phyloP scores from a whole-genome alignment of 106 monocot species.

The Dendrobium catenatum region DNA sequence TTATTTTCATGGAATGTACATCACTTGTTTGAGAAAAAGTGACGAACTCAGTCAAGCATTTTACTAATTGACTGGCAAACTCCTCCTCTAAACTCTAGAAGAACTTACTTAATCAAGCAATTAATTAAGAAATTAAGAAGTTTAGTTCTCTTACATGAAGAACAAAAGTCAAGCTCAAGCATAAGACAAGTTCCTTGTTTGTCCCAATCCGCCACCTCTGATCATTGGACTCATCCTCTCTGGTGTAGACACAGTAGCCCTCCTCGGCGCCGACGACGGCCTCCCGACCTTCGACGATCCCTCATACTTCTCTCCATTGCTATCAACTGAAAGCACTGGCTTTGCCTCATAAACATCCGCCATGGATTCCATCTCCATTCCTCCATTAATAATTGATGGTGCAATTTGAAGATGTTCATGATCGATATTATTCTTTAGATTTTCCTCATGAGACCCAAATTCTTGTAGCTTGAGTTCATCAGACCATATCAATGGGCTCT shows the following conservation, averaged over 20 bases:
- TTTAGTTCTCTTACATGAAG: neutral
- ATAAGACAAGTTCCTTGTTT: constrained; percentile 6
- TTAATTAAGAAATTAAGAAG: neutral
- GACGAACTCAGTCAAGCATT: neutral
- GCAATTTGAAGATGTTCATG: constrained; percentile 12
- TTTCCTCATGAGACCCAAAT: constrained; percentile 17
- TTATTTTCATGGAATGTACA: neutral
- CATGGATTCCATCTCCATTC: constrained; percentile 22
- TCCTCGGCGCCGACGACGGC: constrained; percentile 41
- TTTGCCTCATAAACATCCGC: constrained; percentile 28
- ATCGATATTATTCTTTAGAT: constrained; percentile 14
- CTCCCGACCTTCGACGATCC: constrained; percentile 39
- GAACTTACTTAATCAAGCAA: neutral
- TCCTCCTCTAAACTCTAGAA: neutral
- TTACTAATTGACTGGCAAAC: neutral
- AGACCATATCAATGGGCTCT: constrained; percentile 57
- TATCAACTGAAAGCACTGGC: constrained; percentile 9
- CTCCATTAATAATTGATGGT: neutral
- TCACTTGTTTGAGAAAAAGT: neutral
- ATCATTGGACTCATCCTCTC: constrained; percentile 49
- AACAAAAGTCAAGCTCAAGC: neutral
- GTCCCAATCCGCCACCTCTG: constrained; percentile 3
- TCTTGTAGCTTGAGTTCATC: constrained; percentile 33
- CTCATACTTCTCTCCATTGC: neutral
- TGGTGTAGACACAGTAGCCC: constrained; percentile 11